Evolutionary conservation across 2,329 filamentous ascomycete genomes (phyloP), one percentile per base, ranked within the genome.

Genomic region (Colletotrichum simmondsii): DNA sequence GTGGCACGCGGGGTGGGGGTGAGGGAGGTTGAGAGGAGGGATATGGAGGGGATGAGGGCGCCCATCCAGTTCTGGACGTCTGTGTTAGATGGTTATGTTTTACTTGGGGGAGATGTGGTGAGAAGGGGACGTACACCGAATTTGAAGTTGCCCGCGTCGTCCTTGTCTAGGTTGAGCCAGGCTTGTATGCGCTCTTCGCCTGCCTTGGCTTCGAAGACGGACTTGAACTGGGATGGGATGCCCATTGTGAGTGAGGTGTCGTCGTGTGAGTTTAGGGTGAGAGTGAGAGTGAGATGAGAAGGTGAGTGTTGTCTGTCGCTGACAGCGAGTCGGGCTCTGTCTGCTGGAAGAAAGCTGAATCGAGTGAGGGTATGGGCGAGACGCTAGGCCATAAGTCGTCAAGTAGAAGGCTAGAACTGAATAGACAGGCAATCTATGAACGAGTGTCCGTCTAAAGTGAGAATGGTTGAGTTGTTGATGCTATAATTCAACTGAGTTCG

Each of bases 11-110:
- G 83, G 76, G 84, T 81, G 52, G 85, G 79, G 49, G 76, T 52
- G 32, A 80, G 19, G 54, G 81, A 79, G 74, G 82, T 77, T 14
- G 84, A 83, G 72, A 83, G 63, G 72, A 90, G 76, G 22, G 77
- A 76, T 32, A 89, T 75, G 69, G 84, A 75, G 4, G 85, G 85
- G 49, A 84, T 66, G 63, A 90, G 81, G 14, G 76, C 66, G 52
- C 78, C 73, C 76, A 85, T 84, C 84, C 85, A 90, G 78, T 85
- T 82, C 86, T 88, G 73, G 30, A 11, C 7, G 10, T 14, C 49
- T 42, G 49, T 53, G 56, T 60, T 19, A 71, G 64, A 16, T 46
- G 42, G 46, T 53, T 26, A 1, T 52, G n/a, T 22, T 16, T 30
- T 30, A 10, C 12, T 32, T 35, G 32, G 24, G 26, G 52, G 54